Evolutionary conservation across 2,329 filamentous ascomycete species (phyloP), one percentile per base, ranked within the genome.

Genomic region (Aureobasidium sp.): DNA sequence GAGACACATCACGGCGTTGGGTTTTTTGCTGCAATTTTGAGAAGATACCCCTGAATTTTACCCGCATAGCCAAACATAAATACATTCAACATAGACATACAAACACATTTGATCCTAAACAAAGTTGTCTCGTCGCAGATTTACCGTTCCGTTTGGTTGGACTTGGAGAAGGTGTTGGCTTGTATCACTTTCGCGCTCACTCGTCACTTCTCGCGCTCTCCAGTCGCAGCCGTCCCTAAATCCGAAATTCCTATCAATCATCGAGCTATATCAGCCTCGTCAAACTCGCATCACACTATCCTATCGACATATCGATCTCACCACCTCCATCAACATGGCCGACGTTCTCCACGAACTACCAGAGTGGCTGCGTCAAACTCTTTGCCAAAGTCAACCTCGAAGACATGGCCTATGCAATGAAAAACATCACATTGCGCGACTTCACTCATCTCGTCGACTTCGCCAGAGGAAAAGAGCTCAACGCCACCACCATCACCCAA

Each of bases 1-100:
- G 5, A 33, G 31, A 47, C 14, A 44, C 8, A 58, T 27, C n/a
- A 48, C 39, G 42, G 54, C 42, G 54, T 58, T 47, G 17, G 42
- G 29, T n/a, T 11, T 22, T 8, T 54, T 24, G 17, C 37, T 33
- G 42, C 29, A 58, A 48, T 58, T 48, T 58, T 15, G 24, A 19
- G 12, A 56, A 56, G 52, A 56, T 56, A 56, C 52, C 52, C 52
- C 50, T 42, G 50, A 33, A 12, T 17, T 44, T 56, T 33, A 56
- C 39, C 33, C 33, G 39, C 52, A 56, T 56, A 17, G 17, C 33
- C 15, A 31, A 19, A 33, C n/a, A 40, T 56, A 40, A 15, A 39
- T 53, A 44, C 52, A 56, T 56, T 33, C 27, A 56, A 22, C 52
- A 56, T 56, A 56, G 52, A 56, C 52, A 44, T 44, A 44, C 24